Conservation (phyloP, 2,329 filamentous ascomycete genomes). For the Emmonsiellopsis sp. region DNA sequence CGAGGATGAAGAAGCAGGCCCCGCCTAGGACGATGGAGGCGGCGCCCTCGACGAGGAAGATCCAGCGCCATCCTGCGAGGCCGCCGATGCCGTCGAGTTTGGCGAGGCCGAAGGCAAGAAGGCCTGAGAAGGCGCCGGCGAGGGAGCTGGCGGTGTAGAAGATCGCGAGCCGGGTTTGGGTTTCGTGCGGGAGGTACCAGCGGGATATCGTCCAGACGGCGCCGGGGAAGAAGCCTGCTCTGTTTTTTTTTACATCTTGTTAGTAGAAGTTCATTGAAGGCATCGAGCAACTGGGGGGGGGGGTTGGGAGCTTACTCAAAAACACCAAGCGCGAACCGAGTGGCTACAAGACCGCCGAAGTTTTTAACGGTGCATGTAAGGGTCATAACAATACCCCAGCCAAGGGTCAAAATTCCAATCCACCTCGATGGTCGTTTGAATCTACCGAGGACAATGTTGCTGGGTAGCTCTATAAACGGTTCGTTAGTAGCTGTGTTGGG, state of each 20-base stretch:
- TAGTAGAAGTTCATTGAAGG: too few relatives aligned
- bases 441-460: conserved; percentile 15
- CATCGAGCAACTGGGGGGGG: too few relatives aligned
- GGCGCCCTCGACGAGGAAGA: conserved; percentile 54
- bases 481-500: not conserved
- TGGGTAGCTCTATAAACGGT: conserved; percentile 22
- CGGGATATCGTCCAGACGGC: conserved; percentile 74
- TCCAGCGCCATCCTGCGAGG: conserved; percentile 3
- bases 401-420: conserved; percentile 27
- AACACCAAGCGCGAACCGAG: conserved; percentile 28
- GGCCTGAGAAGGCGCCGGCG: conserved; percentile 75
- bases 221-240: conserved; percentile 52
- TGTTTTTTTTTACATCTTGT: not conserved
- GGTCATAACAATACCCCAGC: conserved; percentile 30
- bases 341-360: conserved; percentile 28
- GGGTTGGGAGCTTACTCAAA: conserved; percentile 24
- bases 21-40: conserved; percentile 58
- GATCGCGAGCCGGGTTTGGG: conserved; percentile 69
- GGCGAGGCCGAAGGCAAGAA: conserved; percentile 79
- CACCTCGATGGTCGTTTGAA: conserved; percentile 35
- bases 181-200: conserved; percentile 74
- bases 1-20: conserved; percentile 13
- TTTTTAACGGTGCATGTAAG: conserved; percentile 29
- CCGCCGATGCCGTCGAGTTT: conserved; percentile 63
- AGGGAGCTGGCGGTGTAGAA: conserved; percentile 79